These are phyloP conservation scores for Euclidium syriacum DNA, from an alignment of 345 rosid species.

Conservation along the genomic window DNA sequence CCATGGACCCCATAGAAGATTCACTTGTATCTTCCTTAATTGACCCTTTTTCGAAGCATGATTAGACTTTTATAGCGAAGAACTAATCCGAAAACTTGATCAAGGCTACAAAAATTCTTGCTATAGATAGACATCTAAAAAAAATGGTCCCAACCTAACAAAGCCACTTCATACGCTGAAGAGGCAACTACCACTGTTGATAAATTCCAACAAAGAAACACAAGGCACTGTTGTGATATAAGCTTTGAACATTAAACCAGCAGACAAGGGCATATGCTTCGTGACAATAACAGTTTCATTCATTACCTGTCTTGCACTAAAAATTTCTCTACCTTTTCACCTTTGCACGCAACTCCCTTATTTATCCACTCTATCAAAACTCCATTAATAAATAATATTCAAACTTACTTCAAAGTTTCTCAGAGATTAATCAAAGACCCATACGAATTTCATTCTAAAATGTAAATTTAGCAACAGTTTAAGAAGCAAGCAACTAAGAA, in stretches of 20 bases:
- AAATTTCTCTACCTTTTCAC: slow-evolving; percentile 12
- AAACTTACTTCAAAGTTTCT: slow-evolving; percentile 18
- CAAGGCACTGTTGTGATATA: slow-evolving; percentile 1
- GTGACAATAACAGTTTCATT: slow-evolving; percentile 29
- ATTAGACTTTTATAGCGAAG: slow-evolving; percentile 29
- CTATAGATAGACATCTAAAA: slow-evolving; percentile 18
- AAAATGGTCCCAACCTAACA: slow-evolving; percentile 31
- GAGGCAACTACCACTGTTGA: slow-evolving; percentile 30
- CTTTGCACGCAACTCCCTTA: slow-evolving; percentile 31
- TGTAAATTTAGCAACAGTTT: too few species aligned
- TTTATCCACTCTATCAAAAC: slow-evolving; percentile 22
- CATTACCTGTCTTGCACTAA: slow-evolving; percentile 26
- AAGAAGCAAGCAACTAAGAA: too few species aligned
- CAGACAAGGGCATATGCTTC: slow-evolving; percentile 34
- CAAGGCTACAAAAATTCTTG: slow-evolving; percentile 2
- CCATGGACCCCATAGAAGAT: slow-evolving; percentile 35
- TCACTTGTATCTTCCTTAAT: slow-evolving; percentile 32
- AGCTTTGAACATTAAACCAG: slow-evolving; percentile 24
- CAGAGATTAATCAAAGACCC: neutral
- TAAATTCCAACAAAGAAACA: slow-evolving; percentile 30
- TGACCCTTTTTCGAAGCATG: slow-evolving; percentile 25
- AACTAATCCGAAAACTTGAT: slow-evolving; percentile 1
- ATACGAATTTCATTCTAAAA: too few species aligned
- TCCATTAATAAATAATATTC: neutral
- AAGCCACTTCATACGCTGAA: slow-evolving; percentile 31